Evolutionary conservation across 495 filamentous ascomycete genomes (phyloP), one percentile per base, ranked within the genome.

Genomic region (Xylaria bambusicola): DNA sequence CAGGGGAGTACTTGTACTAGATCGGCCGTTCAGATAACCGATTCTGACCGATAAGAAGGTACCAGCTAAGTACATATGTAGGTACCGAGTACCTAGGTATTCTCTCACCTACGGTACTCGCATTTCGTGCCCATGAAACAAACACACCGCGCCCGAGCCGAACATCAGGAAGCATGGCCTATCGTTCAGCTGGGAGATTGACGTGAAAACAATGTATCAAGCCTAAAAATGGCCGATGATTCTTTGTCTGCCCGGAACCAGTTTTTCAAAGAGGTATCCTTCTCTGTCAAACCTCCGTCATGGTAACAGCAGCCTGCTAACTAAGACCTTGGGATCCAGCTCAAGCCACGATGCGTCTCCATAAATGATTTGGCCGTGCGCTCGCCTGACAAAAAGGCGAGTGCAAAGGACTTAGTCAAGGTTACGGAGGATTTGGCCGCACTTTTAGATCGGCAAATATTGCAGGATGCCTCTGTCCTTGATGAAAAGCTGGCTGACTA

Each of bases 401-500:
- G 76, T 20, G 69, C 79, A 18, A 81, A 75, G 62, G 86, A 87
- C 48, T 75, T 89, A 6, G 70, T 79, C 9, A 64, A 69, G 40
- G 78, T 81, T 23, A 75, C 88, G 23, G 77, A 84, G 26, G 68
- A 77, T 0, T 75, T 96, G 3, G 75, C 78, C 41, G 56, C 63
- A 13, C 65, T 81, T 18, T 73, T 95, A 23, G 71, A 79, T 5
- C 69, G 75, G 33, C 77, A 88, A 63, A 75, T 77, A 36, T 67
- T 60, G 45, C 74, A 76, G 47, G 73, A 79, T 62, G 75, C 81
- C 33, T 72, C 76, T 17, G 75, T 80, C 0, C 76, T 97, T 10
- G 91, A 97, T 68, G 79, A 84, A 52, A 92, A 91, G 71, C 75
- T 97, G 24, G 94, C 92, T 7, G 91, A 97, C 71, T 99, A 97